phyloP scores from a whole-genome alignment of 805 yeast species.

The Candida yuanshanica region DNA sequence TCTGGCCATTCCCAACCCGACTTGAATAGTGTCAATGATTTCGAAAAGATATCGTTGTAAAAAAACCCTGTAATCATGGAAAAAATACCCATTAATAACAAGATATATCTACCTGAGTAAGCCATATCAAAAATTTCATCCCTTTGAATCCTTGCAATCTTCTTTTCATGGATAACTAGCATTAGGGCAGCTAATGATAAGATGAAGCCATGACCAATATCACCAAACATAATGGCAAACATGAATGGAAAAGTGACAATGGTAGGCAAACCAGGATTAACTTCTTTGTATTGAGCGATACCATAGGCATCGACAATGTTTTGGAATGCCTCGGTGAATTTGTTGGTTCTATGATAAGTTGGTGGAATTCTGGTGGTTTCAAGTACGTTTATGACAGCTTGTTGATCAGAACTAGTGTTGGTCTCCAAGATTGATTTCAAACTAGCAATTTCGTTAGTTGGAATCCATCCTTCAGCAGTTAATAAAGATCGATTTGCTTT shows the following conservation, averaged over 20 bases:
- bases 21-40: slow-evolving; percentile 76
- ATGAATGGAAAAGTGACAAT: slow-evolving; percentile 94
- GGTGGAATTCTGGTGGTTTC: slow-evolving; percentile 81
- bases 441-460: slow-evolving; percentile 63
- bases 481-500: slow-evolving; percentile 72
- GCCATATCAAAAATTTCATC: slow-evolving; percentile 98
- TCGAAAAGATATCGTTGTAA: slow-evolving; percentile 91
- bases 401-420: slow-evolving; percentile 62
- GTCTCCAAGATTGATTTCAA: slow-evolving; percentile 59
- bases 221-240: slow-evolving; percentile 99
- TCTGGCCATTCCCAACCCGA: slow-evolving; percentile 96
- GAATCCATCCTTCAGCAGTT: slow-evolving; percentile 97
- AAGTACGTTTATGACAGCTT: slow-evolving; percentile 51
- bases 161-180: slow-evolving; percentile 69
- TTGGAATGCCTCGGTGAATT: slow-evolving; percentile 91
- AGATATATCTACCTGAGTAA: slow-evolving; percentile 83
- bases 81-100: slow-evolving; percentile 87
- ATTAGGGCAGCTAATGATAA: slow-evolving; percentile 66
- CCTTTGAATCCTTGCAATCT: slow-evolving; percentile 62
- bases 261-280: slow-evolving; percentile 94
- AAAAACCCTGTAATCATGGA: slow-evolving; percentile 93
- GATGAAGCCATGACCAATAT: slow-evolving; percentile 90
- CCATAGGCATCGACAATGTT: slow-evolving; percentile 94
- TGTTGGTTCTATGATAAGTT: slow-evolving; percentile 87
- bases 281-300: slow-evolving; percentile 86